Conservation (phyloP, 164 flowering plant species). For the Magnolia changhungtana region DNA sequence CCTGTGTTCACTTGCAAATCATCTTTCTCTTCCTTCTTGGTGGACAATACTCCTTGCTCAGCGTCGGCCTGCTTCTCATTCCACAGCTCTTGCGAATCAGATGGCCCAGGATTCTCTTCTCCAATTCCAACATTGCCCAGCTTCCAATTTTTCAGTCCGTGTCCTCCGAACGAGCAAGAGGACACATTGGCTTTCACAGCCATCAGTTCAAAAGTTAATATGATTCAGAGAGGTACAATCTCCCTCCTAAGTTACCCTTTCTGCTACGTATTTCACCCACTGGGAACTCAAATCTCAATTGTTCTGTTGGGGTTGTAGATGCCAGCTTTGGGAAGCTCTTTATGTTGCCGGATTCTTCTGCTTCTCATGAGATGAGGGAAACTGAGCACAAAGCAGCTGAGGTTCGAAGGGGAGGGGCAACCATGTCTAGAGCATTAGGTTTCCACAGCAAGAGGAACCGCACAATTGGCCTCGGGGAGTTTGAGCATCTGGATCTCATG, state of each 20-base stretch:
- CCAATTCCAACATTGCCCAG: conserved; percentile 66
- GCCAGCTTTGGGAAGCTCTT: conserved; percentile 32
- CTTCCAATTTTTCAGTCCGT: conserved; percentile 65
- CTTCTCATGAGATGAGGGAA: conserved; percentile 15
- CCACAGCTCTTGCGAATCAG: conserved; percentile 36
- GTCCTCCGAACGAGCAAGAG: conserved; percentile 27
- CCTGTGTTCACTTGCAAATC: conserved; percentile 65
- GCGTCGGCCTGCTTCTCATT: conserved; percentile 60
- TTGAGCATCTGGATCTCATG: conserved; percentile 63
- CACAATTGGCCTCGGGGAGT: conserved; percentile 82
- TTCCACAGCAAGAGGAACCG: conserved; percentile 65
- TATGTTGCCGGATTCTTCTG: conserved; percentile 25
- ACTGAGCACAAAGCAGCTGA: conserved; percentile 28
- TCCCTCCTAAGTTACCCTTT: neutral
- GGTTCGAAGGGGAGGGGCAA: conserved; percentile 28
- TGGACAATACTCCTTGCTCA: conserved; percentile 31
- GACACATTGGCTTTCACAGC: conserved; percentile 19
- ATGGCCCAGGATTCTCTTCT: conserved; percentile 36
- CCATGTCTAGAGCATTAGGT: conserved; percentile 36
- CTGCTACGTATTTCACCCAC: neutral
- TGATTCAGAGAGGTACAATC: conserved; percentile 41
- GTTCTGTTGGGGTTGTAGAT: conserved; percentile 29
- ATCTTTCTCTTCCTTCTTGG: conserved; percentile 66
- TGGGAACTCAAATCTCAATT: neutral
- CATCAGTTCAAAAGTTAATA: conserved; percentile 19